phyloP scores from a whole-genome alignment of 2,329 filamentous ascomycete genomes.

The Aspergillus eucalypticola region DNA sequence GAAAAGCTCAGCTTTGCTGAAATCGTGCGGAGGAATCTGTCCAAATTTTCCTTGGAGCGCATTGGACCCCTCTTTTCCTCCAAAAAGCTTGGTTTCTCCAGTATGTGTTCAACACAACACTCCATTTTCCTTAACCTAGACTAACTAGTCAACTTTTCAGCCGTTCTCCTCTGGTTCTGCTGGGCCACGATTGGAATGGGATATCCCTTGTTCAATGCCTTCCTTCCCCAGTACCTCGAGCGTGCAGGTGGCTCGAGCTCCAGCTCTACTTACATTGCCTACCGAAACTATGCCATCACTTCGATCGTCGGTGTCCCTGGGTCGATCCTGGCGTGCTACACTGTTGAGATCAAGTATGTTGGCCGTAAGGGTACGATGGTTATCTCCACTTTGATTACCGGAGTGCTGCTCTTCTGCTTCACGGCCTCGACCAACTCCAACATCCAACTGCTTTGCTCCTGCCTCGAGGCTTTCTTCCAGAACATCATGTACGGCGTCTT shows the following conservation, averaged over 20 bases:
- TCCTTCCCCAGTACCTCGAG: constrained; percentile 82
- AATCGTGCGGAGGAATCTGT: constrained; percentile 61
- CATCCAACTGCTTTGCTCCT: constrained; percentile 54
- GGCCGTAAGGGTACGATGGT: constrained; percentile 61
- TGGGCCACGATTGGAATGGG: constrained; percentile 84
- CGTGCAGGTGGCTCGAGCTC: constrained; percentile 50
- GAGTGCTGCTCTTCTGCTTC: constrained; percentile 57
- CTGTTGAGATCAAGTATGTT: constrained; percentile 68
- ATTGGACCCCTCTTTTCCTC: constrained; percentile 64
- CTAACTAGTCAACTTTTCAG: constrained; percentile 23
- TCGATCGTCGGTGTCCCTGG: constrained; percentile 76
- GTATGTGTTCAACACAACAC: constrained; percentile 46
- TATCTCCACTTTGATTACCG: constrained; percentile 53
- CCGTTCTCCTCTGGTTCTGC: constrained; percentile 68
- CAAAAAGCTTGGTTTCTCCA: constrained; percentile 51
- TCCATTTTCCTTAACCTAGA: constrained; percentile 49
- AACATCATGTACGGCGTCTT: constrained; percentile 60
- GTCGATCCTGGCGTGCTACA: constrained; percentile 70
- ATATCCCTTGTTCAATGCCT: constrained; percentile 86
- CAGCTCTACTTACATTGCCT: constrained; percentile 49
- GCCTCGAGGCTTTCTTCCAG: constrained; percentile 58
- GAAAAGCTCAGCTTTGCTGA: constrained; percentile 46
- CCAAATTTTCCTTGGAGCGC: constrained; percentile 66
- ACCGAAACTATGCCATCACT: constrained; percentile 81
- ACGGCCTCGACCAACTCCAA: constrained; percentile 51